Base-by-base conservation (phyloP, 2,329 filamentous ascomycete genomes). In the Ophiostoma sp. region DNA sequence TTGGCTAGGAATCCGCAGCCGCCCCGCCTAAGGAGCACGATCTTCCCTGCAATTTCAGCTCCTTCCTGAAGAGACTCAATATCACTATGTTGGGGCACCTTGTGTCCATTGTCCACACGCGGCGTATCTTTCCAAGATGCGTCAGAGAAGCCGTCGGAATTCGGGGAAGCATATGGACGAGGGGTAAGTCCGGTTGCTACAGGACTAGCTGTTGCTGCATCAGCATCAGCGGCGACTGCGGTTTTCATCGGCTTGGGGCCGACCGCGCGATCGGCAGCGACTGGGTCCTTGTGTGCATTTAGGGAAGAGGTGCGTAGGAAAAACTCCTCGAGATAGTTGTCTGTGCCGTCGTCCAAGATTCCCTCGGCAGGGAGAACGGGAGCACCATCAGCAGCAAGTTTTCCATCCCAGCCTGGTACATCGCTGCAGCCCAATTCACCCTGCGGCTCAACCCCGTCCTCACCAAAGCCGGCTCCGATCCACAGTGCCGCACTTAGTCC, bases 1-100 rank as follows among this genome's bases (percentile, higher is more conserved):
- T 99, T 99, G 77, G 98, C 94, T 72, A 97, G 80, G 78, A 99
- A 99, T 5, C 95, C 95, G 79, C 95, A 99, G 8, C 94, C 95
- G 71, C 95, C 95, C 70, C 95, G 89, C 78, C 92, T 96, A 70
- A 99, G 83, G 68, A 99, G 83, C 1, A 96, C 95, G 67, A 99
- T 88, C 80, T 97, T 98, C 74, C 95, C 95, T 41, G 89, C 85
- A 73, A 99, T 98, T 78, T 98, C 94, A 31, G 94, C 93, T 69
- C 89, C 89, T 80, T 97, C 93, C 79, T 97, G 93, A 72, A 97
- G 83, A 1, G 90, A 94, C 78, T 96, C 92, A 72, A 97, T 97
- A 79, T 97, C 93, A 72, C 93, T 92, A 80, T 96, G 92, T n/a
- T 60, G 72, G 13, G 71, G 36, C 15, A 70, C 68, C 27, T 33